Evolutionary conservation across 2,329 filamentous ascomycete species (phyloP).

Genomic region (Triangularia verruculosa): DNA sequence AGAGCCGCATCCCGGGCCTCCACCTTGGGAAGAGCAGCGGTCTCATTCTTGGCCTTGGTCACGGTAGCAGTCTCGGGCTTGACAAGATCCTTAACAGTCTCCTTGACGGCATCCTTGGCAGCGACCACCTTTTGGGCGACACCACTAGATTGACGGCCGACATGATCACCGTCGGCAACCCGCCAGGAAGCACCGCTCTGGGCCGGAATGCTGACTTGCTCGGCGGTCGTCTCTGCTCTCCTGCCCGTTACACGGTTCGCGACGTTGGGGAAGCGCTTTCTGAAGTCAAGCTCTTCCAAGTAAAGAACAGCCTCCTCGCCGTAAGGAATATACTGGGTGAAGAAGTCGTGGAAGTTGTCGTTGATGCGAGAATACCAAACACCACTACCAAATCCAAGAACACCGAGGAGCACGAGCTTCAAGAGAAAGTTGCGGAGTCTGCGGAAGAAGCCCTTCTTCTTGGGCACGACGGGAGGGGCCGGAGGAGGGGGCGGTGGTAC

Average conservation of each 20-base stretch:
- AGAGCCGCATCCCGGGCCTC: slow-evolving; percentile 28
- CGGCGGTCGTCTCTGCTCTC: slow-evolving; percentile 52
- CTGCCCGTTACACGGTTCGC: slow-evolving; percentile 48
- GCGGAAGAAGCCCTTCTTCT: slow-evolving; percentile 65
- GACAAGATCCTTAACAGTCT: slow-evolving; percentile 26
- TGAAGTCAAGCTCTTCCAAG: slow-evolving; percentile 92
- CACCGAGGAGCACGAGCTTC: slow-evolving; percentile 71
- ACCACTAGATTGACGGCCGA: slow-evolving; percentile 62
- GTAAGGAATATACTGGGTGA: slow-evolving; percentile 93
- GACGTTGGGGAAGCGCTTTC: slow-evolving; percentile 69
- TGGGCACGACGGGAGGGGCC: slow-evolving; percentile 37
- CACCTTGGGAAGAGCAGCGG: slow-evolving; percentile 32
- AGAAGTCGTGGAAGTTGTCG: slow-evolving; percentile 98
- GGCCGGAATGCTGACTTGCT: slow-evolving; percentile 77
- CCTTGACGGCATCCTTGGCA: slow-evolving; percentile 24
- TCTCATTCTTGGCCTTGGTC: slow-evolving; percentile 24
- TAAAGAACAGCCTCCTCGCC: slow-evolving; percentile 94
- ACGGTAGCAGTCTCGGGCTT: slow-evolving; percentile 24
- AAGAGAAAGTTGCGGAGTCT: slow-evolving; percentile 75
- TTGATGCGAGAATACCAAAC: slow-evolving; percentile 90
- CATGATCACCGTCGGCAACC: slow-evolving; percentile 58
- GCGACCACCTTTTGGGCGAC: slow-evolving; percentile 33
- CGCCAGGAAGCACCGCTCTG: slow-evolving; percentile 83
- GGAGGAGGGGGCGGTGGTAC: slow-evolving; percentile 36
- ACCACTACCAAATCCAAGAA: slow-evolving; percentile 78